phyloP scores from a whole-genome alignment of 805 yeast genomes.

The Ogataea allantospora region DNA sequence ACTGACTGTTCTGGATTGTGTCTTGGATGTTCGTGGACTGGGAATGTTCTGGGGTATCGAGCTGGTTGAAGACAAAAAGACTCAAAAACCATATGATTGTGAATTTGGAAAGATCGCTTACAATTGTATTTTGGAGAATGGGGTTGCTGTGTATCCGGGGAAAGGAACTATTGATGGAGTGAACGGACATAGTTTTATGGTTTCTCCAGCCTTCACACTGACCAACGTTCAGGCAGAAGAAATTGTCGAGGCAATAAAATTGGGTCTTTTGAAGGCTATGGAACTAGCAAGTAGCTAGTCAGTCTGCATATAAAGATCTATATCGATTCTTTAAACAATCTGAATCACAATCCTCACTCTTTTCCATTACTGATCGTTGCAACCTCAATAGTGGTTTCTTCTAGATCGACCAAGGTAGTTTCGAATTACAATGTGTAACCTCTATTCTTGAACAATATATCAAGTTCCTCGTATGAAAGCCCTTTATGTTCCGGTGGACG shows the following conservation, averaged over 20 bases:
- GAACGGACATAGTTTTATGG: constrained; percentile 41
- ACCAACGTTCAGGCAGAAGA: constrained; percentile 39
- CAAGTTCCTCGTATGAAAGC: no score
- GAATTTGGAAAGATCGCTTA: constrained; percentile 32
- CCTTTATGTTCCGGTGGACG: no score
- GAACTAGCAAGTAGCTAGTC: background rate
- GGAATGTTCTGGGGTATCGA: constrained; percentile 53
- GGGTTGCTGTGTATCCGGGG: constrained; percentile 32
- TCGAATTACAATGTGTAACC: no score
- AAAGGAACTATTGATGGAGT: constrained; percentile 29
- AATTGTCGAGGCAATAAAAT: constrained; percentile 28
- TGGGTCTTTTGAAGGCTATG: background rate
- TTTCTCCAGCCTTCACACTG: constrained; percentile 45
- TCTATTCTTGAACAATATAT: no score
- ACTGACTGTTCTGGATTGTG: constrained; percentile 27
- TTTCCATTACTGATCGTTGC: no score
- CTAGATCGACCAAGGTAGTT: no score
- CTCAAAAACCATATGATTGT: constrained; percentile 42
- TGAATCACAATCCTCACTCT: no score
- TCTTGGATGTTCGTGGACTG: constrained; percentile 48
- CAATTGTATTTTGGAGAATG: constrained; percentile 36
- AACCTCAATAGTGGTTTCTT: no score
- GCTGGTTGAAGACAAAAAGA: constrained; percentile 40
- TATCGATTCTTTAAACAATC: no score
- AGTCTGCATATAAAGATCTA: no score